Percentiles rank a stretch among this genome's conserved stretches.
Conservation (phyloP, 176 grass and related monocot genomes). For the Cenchrus americanus region DNA sequence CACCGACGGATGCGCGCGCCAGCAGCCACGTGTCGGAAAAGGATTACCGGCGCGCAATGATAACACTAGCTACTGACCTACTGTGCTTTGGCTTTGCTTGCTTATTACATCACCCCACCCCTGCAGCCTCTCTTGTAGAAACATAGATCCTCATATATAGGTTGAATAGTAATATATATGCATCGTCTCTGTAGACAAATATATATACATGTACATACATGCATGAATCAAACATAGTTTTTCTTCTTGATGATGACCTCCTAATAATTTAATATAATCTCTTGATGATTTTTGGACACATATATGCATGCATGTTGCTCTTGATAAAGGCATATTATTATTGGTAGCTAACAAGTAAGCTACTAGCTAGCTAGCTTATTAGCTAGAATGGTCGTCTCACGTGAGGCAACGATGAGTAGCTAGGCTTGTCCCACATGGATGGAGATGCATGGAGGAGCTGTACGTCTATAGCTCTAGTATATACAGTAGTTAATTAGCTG, state of each 20-base stretch:
- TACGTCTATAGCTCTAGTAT: background rate
- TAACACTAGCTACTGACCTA: background rate
- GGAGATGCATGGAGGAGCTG: background rate
- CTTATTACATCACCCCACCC: too few species aligned
- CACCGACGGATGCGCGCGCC: background rate
- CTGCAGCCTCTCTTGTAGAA: background rate
- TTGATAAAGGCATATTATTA: background rate
- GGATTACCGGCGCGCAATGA: conserved; percentile 24
- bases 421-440: too few species aligned
- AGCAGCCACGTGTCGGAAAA: conserved; percentile 4
- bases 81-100: background rate
- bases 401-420: background rate
- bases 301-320: conserved; percentile 22
- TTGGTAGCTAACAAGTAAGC: background rate
- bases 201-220: background rate
- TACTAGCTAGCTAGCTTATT: background rate
- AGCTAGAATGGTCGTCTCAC: background rate
- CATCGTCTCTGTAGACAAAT: background rate
- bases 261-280: background rate
- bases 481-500: too few species aligned
- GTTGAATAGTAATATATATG: background rate
- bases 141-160: too few species aligned
- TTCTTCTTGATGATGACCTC: background rate
- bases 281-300: background rate
- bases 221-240: background rate